Base-by-base conservation (phyloP, 768 basidiomycete species). In the Myochromella boudieri region DNA sequence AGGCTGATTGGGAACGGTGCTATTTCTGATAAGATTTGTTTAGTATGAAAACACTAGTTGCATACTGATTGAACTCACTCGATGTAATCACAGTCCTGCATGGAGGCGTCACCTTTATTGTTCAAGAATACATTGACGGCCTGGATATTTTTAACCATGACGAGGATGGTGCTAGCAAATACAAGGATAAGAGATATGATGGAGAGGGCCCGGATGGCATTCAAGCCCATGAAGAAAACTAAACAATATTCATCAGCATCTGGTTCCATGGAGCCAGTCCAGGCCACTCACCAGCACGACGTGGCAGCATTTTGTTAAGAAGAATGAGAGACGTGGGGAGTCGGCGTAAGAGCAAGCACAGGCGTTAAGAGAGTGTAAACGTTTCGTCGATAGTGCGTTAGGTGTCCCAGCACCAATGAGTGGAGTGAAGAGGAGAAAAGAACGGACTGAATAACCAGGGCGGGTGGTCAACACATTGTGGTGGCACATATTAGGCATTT, bases 1-100 rank as follows among this genome's bases (percentile, higher is more conserved):
- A 37, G 91, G 74, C 64, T 95, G 93, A 67, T 93, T 91, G 2
- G 93, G 93, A n/a, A 97, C 89, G 0, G 91, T 91, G 65, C 85
- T 88, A 43, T 85, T 80, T 58, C 75, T 81, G 39, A 38, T 12
- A 29, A 39, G 5, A 34, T 6, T n/a, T n/a, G 5, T 14, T 17
- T 8, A 26, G 39, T 36, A 31, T 37, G 8, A 28, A 26, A 26
- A 29, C 8, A 17, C 11, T 4, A 26, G 25, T 33, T 25, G 18
- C 18, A 42, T 14, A 41, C 31, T 9, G 10, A n/a, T 11, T 36
- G 11, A 38, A 65, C 81, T 49, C 62, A 91, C 82, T 85, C 82
- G 58, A 92, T 84, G 64, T 94, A 95, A 52, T 91, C 87, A 56
- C 85, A 86, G 51, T 91, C 77, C 33, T 67, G 66, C 58, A 72